Percentiles rank a stretch among this genome's conserved stretches.
phyloP scores from a whole-genome alignment of 164 flowering plant species.

The Dillenia suffruticosa region DNA sequence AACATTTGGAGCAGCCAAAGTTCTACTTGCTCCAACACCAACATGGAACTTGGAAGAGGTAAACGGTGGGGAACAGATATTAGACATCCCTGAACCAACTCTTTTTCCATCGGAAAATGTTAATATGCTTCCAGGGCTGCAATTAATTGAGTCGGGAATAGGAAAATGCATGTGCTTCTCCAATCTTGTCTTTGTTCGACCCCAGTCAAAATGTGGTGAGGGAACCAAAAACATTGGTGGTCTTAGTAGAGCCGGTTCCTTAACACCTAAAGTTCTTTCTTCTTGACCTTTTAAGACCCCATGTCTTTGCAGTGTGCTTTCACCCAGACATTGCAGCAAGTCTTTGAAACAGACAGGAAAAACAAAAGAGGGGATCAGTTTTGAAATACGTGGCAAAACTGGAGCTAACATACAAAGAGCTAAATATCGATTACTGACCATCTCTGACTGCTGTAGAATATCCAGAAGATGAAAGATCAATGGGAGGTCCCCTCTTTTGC shows the following conservation, averaged over 20 bases:
- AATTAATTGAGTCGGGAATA: slow-evolving; percentile 10
- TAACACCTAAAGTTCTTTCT: slow-evolving; percentile 8
- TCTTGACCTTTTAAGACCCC: slow-evolving; percentile 69
- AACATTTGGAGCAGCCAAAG: slow-evolving; percentile 4
- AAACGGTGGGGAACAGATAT: slow-evolving; percentile 7
- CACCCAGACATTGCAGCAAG: slow-evolving; percentile 11
- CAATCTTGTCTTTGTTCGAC: slow-evolving; percentile 7
- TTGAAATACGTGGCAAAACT: too few species aligned
- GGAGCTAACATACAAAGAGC: neutral
- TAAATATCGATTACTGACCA: slow-evolving; percentile 24
- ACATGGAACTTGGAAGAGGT: slow-evolving; percentile 4
- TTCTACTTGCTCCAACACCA: slow-evolving; percentile 9
- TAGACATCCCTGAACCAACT: slow-evolving; percentile 7
- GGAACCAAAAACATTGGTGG: slow-evolving; percentile 6
- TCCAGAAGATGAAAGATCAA: slow-evolving; percentile 15
- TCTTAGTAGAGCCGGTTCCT: slow-evolving; percentile 10
- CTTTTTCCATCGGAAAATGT: slow-evolving; percentile 7
- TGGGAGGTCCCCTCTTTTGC: slow-evolving; percentile 23
- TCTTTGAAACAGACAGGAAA: slow-evolving; percentile 9
- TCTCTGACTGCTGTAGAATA: slow-evolving; percentile 12
- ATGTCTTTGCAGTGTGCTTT: slow-evolving; percentile 11
- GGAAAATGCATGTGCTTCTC: slow-evolving; percentile 12
- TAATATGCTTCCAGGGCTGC: neutral
- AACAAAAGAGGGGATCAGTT: neutral
- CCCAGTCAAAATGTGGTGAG: slow-evolving; percentile 10